phyloP scores from a whole-genome alignment of 108 stramenopile genomes.

The Phaeodactylum tricornutum region DNA sequence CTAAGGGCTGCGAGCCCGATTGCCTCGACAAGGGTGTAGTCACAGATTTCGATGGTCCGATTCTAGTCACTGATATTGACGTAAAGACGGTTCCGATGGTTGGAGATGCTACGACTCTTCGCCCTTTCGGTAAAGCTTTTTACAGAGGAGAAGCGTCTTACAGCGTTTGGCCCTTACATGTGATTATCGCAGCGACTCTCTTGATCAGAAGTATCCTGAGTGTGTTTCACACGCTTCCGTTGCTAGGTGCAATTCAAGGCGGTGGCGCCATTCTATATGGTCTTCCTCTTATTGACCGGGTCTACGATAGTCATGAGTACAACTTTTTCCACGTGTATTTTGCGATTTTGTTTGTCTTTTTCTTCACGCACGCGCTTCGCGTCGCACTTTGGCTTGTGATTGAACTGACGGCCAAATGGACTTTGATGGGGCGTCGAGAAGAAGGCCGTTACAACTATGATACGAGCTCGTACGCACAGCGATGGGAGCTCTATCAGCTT shows the following conservation, averaged over 20 bases:
- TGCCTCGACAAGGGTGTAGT: conserved; percentile 28
- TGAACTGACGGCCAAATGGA: conserved; percentile 45
- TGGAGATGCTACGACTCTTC: conserved; percentile 40
- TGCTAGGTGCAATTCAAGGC: conserved; percentile 26
- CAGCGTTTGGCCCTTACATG: conserved; percentile 32
- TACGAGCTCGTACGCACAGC: conserved; percentile 31
- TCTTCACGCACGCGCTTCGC: conserved; percentile 15
- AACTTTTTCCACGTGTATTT: conserved; percentile 1
- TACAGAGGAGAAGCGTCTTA: conserved; percentile 35
- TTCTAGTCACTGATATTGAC: not conserved
- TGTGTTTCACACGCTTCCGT: conserved; percentile 21
- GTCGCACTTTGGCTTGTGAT: conserved; percentile 23
- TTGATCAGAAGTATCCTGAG: conserved; percentile 14
- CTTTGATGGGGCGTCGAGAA: conserved; percentile 30
- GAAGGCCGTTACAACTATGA: conserved; percentile 47
- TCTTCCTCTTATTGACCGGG: not conserved
- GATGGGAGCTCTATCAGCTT: conserved; percentile 52
- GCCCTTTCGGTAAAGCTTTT: conserved; percentile 56
- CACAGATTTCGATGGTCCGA: too few relatives aligned
- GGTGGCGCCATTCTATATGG: conserved; percentile 28
- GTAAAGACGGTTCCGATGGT: conserved; percentile 16
- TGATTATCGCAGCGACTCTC: conserved; percentile 25
- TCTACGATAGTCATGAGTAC: conserved; percentile 15
- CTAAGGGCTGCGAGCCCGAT: conserved; percentile 33
- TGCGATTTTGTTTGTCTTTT: conserved; percentile 15